These are phyloP conservation scores for Schizochytrium sp. DNA, from an alignment of 108 stramenopile genomes.

Conservation along the genomic window DNA sequence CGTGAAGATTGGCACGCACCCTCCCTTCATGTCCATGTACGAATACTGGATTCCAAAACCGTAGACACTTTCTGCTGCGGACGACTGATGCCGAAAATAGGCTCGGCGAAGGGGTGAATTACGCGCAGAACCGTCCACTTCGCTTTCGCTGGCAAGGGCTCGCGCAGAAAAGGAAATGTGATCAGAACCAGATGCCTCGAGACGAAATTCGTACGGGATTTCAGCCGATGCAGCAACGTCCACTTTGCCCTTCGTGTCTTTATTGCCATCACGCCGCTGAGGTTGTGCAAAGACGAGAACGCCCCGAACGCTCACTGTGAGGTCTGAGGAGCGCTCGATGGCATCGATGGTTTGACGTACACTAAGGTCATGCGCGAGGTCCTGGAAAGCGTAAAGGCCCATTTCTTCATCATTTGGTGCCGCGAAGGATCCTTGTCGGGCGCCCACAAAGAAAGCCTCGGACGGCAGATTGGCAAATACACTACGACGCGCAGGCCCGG, in stretches of 20 bases:
- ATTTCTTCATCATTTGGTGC: slow-evolving; percentile 1
- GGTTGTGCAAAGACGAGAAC: not conserved
- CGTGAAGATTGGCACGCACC: not conserved
- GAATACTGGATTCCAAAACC: not conserved
- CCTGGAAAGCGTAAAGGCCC: not conserved
- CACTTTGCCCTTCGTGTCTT: too few relatives aligned
- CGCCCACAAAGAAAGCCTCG: not conserved
- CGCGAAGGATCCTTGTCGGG: not conserved
- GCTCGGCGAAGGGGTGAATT: not conserved
- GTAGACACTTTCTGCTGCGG: not conserved
- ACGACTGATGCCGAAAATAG: not conserved
- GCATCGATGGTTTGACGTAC: not conserved
- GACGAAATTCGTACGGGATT: not conserved
- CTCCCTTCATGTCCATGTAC: not conserved
- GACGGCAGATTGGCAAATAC: not conserved
- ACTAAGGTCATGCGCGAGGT: not conserved
- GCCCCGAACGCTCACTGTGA: not conserved
- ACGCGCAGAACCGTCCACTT: not conserved
- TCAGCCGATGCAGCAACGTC: too few relatives aligned
- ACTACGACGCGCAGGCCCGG: too few relatives aligned
- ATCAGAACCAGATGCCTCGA: not conserved
- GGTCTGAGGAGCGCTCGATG: not conserved
- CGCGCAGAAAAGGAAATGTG: not conserved
- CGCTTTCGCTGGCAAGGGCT: too few relatives aligned
- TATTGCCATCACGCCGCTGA: too few relatives aligned